Percentiles rank a stretch among this genome's conserved stretches.
phyloP scores from a whole-genome alignment of 2,329 filamentous ascomycete species.

The Fusarium stilboides region DNA sequence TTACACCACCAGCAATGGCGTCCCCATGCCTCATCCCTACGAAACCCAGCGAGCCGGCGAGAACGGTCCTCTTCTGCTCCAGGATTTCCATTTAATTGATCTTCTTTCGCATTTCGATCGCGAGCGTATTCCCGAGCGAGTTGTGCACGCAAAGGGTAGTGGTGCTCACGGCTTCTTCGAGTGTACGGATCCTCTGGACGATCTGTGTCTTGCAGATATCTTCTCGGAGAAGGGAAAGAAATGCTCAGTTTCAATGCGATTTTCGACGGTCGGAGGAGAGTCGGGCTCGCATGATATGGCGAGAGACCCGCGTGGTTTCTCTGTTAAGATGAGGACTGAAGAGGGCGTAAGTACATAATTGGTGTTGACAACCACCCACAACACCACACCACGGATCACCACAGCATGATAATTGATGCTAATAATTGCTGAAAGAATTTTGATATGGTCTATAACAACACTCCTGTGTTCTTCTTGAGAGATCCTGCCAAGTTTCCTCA shows the following conservation, averaged over 20 bases:
- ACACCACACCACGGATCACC: not conserved
- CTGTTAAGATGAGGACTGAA: slow-evolving; percentile 79
- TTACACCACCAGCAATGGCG: slow-evolving; percentile 71
- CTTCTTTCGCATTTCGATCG: slow-evolving; percentile 73
- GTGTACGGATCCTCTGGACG: slow-evolving; percentile 63
- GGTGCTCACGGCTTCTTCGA: slow-evolving; percentile 71
- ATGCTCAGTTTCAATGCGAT: slow-evolving; percentile 76
- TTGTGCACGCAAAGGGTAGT: slow-evolving; percentile 73
- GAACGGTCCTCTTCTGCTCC: slow-evolving; percentile 70
- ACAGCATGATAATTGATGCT: not conserved
- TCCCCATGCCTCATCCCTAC: slow-evolving; percentile 71
- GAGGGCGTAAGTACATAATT: slow-evolving; percentile 25
- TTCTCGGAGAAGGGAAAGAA: slow-evolving; percentile 76
- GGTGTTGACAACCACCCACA: not conserved
- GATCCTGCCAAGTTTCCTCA: slow-evolving; percentile 81
- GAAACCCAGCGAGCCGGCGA: slow-evolving; percentile 70
- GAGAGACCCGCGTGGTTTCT: slow-evolving; percentile 80
- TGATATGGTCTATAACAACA: slow-evolving; percentile 62
- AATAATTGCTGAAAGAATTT: not conserved
- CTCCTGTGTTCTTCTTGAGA: slow-evolving; percentile 81
- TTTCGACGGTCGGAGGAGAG: slow-evolving; percentile 84
- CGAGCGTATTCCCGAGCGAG: slow-evolving; percentile 73
- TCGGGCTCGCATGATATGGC: slow-evolving; percentile 79
- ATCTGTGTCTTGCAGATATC: slow-evolving; percentile 67
- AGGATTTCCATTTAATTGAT: slow-evolving; percentile 75